phyloP scores from a whole-genome alignment of 2,329 filamentous ascomycete species.

The Rutstroemia sydowiana region DNA sequence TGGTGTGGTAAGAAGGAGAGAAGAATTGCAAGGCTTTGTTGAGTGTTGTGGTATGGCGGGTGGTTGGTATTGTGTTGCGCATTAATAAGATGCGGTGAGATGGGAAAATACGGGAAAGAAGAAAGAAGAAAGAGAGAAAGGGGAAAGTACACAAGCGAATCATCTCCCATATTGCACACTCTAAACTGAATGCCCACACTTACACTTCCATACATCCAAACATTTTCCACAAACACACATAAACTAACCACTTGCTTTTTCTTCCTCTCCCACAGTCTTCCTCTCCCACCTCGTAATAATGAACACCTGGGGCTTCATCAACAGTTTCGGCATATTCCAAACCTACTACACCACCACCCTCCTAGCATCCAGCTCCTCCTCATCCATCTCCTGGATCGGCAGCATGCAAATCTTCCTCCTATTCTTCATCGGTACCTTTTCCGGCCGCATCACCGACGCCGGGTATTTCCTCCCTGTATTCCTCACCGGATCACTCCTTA shows the following conservation, averaged over 20 bases:
- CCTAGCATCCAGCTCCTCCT: constrained; percentile 25
- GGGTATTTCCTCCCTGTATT: constrained; percentile 32
- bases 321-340: constrained; percentile 39
- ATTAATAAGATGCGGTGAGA: too few species aligned
- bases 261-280: constrained; percentile 12
- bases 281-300: constrained; percentile 26
- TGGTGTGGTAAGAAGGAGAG: too few species aligned
- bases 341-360: constrained; percentile 35
- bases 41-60: too few species aligned
- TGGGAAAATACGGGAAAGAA: too few species aligned
- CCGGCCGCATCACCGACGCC: constrained; percentile 34
- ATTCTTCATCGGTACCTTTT: constrained; percentile 35
- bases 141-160: too few species aligned
- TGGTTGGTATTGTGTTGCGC: too few species aligned
- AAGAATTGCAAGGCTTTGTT: too few species aligned
- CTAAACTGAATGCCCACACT: too few species aligned
- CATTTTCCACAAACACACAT: background rate
- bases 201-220: too few species aligned
- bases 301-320: constrained; percentile 32
- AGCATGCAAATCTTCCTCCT: constrained; percentile 37
- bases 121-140: too few species aligned
- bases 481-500: constrained; percentile 25
- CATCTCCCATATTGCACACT: too few species aligned
- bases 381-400: constrained; percentile 40
- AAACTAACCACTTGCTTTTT: background rate